These are phyloP conservation scores for Auriscalpium vulgare DNA, from an alignment of 768 basidiomycete genomes.

Conservation along the genomic window DNA sequence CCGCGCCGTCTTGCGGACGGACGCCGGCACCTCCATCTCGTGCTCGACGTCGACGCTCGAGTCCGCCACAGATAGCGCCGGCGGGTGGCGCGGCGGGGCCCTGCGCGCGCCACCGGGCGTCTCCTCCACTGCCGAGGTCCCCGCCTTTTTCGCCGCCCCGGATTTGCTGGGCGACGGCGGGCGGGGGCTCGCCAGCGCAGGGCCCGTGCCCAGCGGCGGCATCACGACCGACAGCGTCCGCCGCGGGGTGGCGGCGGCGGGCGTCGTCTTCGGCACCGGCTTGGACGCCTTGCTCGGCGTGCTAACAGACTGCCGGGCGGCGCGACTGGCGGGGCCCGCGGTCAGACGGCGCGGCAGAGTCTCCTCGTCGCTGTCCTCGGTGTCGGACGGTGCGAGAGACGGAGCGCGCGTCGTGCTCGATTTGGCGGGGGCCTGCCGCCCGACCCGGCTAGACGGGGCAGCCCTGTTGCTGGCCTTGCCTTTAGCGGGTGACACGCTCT, in stretches of 20 bases:
- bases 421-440: too few species aligned
- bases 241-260: constrained; percentile 3
- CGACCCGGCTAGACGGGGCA: too few species aligned
- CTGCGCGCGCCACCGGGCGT: background rate
- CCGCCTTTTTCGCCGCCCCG: background rate
- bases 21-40: constrained; percentile 5
- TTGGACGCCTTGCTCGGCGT: constrained; percentile 1
- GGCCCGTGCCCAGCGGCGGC: constrained; percentile 10
- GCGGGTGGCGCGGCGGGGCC: background rate
- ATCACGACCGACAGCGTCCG: constrained; percentile 9
- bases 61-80: constrained; percentile 13
- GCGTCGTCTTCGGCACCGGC: constrained; percentile 2
- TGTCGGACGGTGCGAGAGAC: background rate
- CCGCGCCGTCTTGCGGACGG: constrained; percentile 18
- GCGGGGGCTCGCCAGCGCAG: background rate
- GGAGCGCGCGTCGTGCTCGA: background rate
- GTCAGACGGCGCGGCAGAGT: background rate
- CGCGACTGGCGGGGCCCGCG: background rate
- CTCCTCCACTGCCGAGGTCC: background rate
- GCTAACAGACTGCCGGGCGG: background rate
- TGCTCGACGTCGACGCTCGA: constrained; percentile 10
- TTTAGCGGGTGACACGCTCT: background rate
- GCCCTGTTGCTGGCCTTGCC: background rate
- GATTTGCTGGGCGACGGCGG: constrained; percentile 2
- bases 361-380: background rate